Conservation (phyloP, 768 basidiomycete genomes). For the Tricholoma hemisulphureum region DNA sequence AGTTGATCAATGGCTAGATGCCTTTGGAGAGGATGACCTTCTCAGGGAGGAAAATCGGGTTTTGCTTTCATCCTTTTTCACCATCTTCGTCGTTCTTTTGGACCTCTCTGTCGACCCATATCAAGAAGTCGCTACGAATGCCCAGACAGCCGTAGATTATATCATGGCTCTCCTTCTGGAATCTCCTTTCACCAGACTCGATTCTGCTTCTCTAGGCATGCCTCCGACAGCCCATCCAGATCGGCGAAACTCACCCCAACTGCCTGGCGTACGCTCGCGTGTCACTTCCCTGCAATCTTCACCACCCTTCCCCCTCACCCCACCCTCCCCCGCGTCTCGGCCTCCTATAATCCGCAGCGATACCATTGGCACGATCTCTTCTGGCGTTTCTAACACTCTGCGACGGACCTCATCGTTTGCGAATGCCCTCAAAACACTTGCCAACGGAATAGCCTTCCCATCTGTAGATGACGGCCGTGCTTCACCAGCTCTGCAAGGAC, state of each 20-base stretch:
- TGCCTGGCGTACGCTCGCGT: constrained; percentile 43
- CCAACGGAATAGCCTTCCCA: constrained; percentile 72
- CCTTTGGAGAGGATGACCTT: constrained; percentile 62
- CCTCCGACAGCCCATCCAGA: constrained; percentile 47
- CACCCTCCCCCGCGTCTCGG: constrained; percentile 47
- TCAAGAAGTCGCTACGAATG: constrained; percentile 86
- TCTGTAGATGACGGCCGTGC: constrained; percentile 52
- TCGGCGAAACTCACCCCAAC: constrained; percentile 31
- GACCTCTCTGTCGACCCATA: constrained; percentile 94
- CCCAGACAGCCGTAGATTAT: constrained; percentile 90
- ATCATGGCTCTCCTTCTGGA: constrained; percentile 87
- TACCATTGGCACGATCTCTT: constrained; percentile 60
- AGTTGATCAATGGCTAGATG: constrained; percentile 75
- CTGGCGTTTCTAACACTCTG: constrained; percentile 64
- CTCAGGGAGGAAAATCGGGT: constrained; percentile 77
- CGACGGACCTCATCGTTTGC: constrained; percentile 81
- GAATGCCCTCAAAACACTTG: constrained; percentile 66
- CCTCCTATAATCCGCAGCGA: constrained; percentile 57
- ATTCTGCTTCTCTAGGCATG: constrained; percentile 59
- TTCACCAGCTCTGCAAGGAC: constrained; percentile 29
- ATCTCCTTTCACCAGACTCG: constrained; percentile 79
- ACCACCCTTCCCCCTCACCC: constrained; percentile 39
- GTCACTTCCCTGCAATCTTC: constrained; percentile 53
- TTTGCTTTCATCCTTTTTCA: constrained; percentile 89
- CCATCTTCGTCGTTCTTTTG: constrained; percentile 83